Evolutionary conservation across 805 yeast genomes (phyloP), one percentile per base, ranked within the genome.

Genomic region (Grigorovia transvaalensis): DNA sequence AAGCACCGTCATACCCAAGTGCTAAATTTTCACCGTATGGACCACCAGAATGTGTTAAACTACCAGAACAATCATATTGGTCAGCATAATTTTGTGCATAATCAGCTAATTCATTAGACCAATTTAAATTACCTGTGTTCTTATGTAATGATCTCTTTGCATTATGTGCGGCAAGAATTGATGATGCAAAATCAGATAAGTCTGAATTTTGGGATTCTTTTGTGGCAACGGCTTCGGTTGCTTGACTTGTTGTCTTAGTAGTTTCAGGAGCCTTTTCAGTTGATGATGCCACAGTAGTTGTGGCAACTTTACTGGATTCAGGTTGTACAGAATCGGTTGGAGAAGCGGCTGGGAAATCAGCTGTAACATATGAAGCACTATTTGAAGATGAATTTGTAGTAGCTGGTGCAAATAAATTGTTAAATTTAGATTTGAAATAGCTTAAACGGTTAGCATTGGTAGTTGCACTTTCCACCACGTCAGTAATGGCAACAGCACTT

Each of bases 21-120:
- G 89, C 90, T 57, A 85, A 73, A 70, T 85, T 85, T 65, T 85
- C 91, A 70, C 93, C 93, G 64, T 82, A 82, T 46, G 53, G 49
- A 18, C 59, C 58, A 43, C 75, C 72, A 20, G 88, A 81, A 68
- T 85, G 91, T 17, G 74, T 66, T 58, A 85, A 71, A 51, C 71
- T 67, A 56, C 85, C 88, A 9, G 82, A 77, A 63, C 81, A 74
- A 47, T 74, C 75, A 60, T 77, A 76, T 8, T 58, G 64, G 62
- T 66, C 72, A 48, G 81, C 80, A 58, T 78, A 80, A 45, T 66
- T 62, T 59, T 66, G 71, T 52, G 86, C 85, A 60, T 74, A 79
- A 8, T 65, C 59, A 50, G 72, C 76, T 48, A 77, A 63, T 1
- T 63, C 62, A 27, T 71, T 60, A 51, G 72, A 73, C 86, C 86